Conservation (phyloP, 352 stramenopile genomes). For the Phytophthora cajani region DNA sequence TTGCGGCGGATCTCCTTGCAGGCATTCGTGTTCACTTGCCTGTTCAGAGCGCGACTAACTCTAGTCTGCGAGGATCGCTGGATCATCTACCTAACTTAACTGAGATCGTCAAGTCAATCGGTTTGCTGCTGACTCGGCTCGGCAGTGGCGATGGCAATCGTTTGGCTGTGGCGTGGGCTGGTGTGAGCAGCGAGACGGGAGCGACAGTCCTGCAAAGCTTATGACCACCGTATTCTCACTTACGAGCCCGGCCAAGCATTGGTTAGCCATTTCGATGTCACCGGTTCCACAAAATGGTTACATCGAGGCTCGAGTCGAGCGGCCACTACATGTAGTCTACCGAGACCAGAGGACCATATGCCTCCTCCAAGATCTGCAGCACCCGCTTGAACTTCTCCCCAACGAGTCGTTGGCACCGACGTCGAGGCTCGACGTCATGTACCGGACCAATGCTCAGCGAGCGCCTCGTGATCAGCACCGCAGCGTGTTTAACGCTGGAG, state of each 20-base stretch:
- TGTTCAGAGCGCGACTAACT: conserved; percentile 3
- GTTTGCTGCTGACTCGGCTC: neutral
- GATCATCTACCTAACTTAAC: conserved; percentile 6
- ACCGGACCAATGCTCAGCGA: no score
- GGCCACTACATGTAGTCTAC: no score
- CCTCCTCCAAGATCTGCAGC: neutral
- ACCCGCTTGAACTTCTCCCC: neutral
- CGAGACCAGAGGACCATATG: conserved; percentile 2
- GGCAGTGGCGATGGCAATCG: conserved; percentile 3
- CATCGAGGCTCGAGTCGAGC: neutral
- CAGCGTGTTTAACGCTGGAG: neutral
- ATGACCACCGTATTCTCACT: conserved; percentile 4
- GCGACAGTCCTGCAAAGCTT: neutral
- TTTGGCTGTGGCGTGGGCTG: conserved; percentile 4
- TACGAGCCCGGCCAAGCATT: neutral
- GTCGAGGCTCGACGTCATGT: neutral
- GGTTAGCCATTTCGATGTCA: conserved; percentile 1
- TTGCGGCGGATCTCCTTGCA: neutral
- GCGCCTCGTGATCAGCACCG: no score
- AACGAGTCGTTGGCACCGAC: no score
- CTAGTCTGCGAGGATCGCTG: conserved; percentile 3
- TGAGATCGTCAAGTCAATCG: neutral
- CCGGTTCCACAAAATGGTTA: neutral
- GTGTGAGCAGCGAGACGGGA: conserved; percentile 13
- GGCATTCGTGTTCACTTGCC: neutral